phyloP scores from a whole-genome alignment of 768 basidiomycete species.

The Auriculariales sp. region DNA sequence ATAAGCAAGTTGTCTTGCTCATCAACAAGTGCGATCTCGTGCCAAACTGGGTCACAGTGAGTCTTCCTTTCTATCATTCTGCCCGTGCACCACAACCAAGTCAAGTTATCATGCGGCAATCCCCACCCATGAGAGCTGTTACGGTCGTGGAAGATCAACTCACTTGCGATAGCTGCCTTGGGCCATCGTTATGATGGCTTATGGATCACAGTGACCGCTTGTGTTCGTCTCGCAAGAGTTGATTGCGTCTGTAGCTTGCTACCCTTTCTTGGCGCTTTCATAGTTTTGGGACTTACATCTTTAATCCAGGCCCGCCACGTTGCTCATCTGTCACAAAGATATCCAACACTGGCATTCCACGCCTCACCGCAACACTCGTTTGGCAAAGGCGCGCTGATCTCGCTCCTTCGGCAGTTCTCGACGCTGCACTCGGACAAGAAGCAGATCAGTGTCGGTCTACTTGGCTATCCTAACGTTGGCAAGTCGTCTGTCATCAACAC shows the following conservation, averaged over 20 bases:
- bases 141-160: slow-evolving; percentile 34
- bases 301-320: slow-evolving; percentile 75
- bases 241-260: slow-evolving; percentile 14
- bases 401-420: slow-evolving; percentile 90
- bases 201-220: slow-evolving; percentile 16
- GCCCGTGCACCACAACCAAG: slow-evolving; percentile 23
- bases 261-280: slow-evolving; percentile 15
- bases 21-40: slow-evolving; percentile 98
- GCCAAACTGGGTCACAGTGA: slow-evolving; percentile 95
- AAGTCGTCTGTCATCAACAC: slow-evolving; percentile 98
- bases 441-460: slow-evolving; percentile 95
- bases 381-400: slow-evolving; percentile 95
- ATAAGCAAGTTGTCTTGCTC: slow-evolving; percentile 92
- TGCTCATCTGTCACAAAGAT: slow-evolving; percentile 84
- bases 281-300: slow-evolving; percentile 30
- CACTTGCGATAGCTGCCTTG: slow-evolving; percentile 10
- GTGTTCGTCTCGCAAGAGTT: slow-evolving; percentile 16
- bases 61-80: slow-evolving; percentile 18
- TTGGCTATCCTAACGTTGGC: slow-evolving; percentile 97
- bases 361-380: slow-evolving; percentile 98
- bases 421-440: slow-evolving; percentile 97
- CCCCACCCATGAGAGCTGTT: slow-evolving; percentile 21
- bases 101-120: slow-evolving; percentile 20
- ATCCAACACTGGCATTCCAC: slow-evolving; percentile 96
- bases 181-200: slow-evolving; percentile 18